Percentiles rank a stretch among this genome's conserved stretches.
Conservation (phyloP, 495 filamentous ascomycete species). For the Poronia punctata region DNA sequence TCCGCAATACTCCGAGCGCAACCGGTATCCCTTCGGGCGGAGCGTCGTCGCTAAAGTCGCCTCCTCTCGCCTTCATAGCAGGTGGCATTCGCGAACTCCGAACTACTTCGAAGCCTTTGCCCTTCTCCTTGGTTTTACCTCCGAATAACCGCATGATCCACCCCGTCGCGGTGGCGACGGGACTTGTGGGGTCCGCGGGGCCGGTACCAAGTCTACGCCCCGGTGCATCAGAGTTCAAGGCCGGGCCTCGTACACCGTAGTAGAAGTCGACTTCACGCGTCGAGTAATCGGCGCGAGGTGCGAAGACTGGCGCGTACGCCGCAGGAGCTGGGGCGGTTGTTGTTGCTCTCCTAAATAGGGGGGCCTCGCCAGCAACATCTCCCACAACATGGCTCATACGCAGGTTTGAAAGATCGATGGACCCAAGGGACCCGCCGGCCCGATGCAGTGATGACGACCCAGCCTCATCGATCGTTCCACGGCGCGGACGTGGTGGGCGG, state of each 20-base stretch:
- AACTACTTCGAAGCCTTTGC: constrained; percentile 95
- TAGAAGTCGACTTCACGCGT: constrained; percentile 93
- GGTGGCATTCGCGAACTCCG: constrained; percentile 68
- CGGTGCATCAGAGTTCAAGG: constrained; percentile 68
- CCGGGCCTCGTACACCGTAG: constrained; percentile 85
- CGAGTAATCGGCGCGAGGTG: constrained; percentile 70
- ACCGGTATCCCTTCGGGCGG: constrained; percentile 52
- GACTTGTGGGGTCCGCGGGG: constrained; percentile 88
- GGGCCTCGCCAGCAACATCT: constrained; percentile 34
- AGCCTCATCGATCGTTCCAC: constrained; percentile 47
- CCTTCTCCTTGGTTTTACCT: constrained; percentile 79
- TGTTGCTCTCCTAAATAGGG: constrained; percentile 32
- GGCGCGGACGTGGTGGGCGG: constrained; percentile 67
- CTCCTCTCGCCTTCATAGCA: constrained; percentile 45
- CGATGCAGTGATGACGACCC: constrained; percentile 32
- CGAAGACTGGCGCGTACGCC: constrained; percentile 27
- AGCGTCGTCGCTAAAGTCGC: constrained; percentile 46
- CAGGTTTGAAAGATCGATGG: constrained; percentile 46
- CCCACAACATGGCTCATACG: constrained; percentile 29
- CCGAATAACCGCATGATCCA: constrained; percentile 78
- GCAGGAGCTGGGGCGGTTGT: constrained; percentile 23
- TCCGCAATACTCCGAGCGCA: constrained; percentile 48
- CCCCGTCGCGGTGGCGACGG: constrained; percentile 76
- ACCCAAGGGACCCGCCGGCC: constrained; percentile 40
- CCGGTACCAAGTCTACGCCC: constrained; percentile 85